Conservation (phyloP, 768 basidiomycete genomes). For the Kwoniella bestiolae region DNA sequence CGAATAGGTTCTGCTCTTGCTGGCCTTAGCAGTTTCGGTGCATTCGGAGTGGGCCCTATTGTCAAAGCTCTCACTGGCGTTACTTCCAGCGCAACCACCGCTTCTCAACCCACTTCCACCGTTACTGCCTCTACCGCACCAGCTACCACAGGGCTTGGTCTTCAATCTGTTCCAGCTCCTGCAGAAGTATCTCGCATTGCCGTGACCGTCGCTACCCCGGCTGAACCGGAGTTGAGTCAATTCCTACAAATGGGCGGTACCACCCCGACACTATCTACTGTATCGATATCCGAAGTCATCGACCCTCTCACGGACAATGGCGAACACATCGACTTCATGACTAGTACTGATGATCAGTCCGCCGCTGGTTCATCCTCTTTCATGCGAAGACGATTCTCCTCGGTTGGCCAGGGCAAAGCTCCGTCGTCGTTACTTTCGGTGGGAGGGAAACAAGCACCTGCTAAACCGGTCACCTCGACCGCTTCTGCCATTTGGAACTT, state of each 20-base stretch:
- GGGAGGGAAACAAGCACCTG: constrained; percentile 9
- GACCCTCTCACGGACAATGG: constrained; percentile 36
- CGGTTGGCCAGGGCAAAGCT: background rate
- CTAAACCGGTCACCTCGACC: constrained; percentile 31
- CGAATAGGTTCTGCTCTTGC: constrained; percentile 38
- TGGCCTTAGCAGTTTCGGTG: constrained; percentile 33
- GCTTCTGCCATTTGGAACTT: constrained; percentile 45
- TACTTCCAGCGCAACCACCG: constrained; percentile 19
- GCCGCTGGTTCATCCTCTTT: constrained; percentile 26
- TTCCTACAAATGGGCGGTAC: constrained; percentile 31
- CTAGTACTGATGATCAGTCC: constrained; percentile 39
- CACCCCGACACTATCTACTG: constrained; percentile 49
- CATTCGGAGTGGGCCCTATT: constrained; percentile 35
- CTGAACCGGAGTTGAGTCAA: background rate
- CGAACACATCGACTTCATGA: constrained; percentile 40
- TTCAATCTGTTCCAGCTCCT: constrained; percentile 35
- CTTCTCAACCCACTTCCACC: background rate
- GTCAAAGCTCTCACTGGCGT: constrained; percentile 47
- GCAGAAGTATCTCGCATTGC: constrained; percentile 39
- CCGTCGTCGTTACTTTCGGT: constrained; percentile 4
- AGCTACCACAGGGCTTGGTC: constrained; percentile 23
- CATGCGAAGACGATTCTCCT: constrained; percentile 15
- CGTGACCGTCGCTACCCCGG: constrained; percentile 27
- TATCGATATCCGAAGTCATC: constrained; percentile 46
- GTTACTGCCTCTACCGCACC: background rate